Percentiles rank a stretch among this genome's conserved stretches.
These are phyloP conservation scores for Wickerhamiella occidentalis DNA, from an alignment of 805 yeast species.

Conservation along the genomic window DNA sequence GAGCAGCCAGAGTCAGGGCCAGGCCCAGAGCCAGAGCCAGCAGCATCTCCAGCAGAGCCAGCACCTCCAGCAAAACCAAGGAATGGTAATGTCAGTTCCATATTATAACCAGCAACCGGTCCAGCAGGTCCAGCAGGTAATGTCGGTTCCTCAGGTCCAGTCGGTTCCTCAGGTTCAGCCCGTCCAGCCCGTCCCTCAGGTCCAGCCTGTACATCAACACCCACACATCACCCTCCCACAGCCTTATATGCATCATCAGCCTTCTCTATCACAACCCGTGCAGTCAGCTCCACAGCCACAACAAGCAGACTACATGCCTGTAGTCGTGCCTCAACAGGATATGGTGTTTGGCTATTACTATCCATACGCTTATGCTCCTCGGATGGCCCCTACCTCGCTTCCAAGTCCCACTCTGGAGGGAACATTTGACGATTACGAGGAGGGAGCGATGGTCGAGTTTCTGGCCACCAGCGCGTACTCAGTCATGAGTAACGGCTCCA, in stretches of 20 bases:
- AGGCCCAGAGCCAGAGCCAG: constrained; percentile 5
- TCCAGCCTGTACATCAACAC: not conserved
- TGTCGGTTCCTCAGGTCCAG: not conserved
- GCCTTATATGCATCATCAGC: not conserved
- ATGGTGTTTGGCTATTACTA: constrained; percentile 14
- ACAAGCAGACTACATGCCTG: too few relatives aligned
- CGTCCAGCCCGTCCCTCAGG: not conserved
- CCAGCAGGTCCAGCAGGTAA: not conserved
- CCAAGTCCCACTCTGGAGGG: constrained; percentile 5
- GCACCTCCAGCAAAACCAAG: constrained; percentile 14
- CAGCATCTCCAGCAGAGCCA: constrained; percentile 17
- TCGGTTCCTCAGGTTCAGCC: too few relatives aligned
- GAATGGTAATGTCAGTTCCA: too few relatives aligned
- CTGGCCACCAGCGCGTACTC: constrained; percentile 63
- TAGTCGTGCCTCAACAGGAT: constrained; percentile 10
- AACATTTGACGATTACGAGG: constrained; percentile 48
- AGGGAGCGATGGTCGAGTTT: constrained; percentile 67
- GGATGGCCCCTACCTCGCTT: constrained; percentile 35
- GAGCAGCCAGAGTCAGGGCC: too few relatives aligned
- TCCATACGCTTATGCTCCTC: constrained; percentile 55
- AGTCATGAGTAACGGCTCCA: constrained; percentile 26
- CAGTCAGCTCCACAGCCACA: constrained; percentile 12
- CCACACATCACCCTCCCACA: not conserved
- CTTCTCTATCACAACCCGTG: constrained; percentile 11
- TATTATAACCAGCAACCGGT: too few relatives aligned